Conservation (phyloP, 768 basidiomycete species). For the Kwoniella dendrophila region DNA sequence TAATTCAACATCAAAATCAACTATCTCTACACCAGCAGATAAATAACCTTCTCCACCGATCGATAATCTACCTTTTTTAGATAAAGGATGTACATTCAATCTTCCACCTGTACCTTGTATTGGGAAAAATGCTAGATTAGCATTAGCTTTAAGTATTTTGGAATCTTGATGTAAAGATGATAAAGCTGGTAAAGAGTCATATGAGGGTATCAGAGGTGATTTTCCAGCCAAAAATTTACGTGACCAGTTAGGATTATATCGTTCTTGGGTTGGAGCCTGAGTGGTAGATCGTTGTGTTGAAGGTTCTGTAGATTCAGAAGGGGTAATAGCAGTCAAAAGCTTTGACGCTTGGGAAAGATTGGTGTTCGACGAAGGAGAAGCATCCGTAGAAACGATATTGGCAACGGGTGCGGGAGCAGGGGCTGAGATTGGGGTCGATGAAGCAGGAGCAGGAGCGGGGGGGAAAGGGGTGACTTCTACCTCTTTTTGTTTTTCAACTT, state of each 20-base stretch:
- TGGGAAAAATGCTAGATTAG: constrained; percentile 54
- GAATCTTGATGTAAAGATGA: constrained; percentile 51
- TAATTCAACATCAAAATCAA: constrained; percentile 53
- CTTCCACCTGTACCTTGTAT: constrained; percentile 57
- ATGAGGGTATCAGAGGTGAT: constrained; percentile 56
- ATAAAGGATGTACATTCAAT: constrained; percentile 52
- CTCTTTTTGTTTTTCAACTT: background rate
- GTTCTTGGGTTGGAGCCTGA: background rate
- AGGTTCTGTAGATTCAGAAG: background rate
- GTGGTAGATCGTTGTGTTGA: background rate
- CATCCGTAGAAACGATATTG: no score
- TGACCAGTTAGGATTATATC: constrained; percentile 54
- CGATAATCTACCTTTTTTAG: constrained; percentile 52
- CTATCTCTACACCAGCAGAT: constrained; percentile 49
- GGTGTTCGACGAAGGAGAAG: no score
- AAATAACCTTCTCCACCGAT: constrained; percentile 44
- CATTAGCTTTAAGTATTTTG: constrained; percentile 51
- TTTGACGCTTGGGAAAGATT: no score
- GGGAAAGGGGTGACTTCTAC: constrained; percentile 12
- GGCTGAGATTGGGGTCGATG: background rate
- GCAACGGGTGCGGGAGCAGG: no score
- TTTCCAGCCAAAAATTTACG: constrained; percentile 57
- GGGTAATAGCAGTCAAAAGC: no score
- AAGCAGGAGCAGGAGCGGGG: background rate
- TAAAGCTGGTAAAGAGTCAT: constrained; percentile 54